phyloP scores from a whole-genome alignment of 2,329 filamentous ascomycete species.

The Ascomycota sp. region DNA sequence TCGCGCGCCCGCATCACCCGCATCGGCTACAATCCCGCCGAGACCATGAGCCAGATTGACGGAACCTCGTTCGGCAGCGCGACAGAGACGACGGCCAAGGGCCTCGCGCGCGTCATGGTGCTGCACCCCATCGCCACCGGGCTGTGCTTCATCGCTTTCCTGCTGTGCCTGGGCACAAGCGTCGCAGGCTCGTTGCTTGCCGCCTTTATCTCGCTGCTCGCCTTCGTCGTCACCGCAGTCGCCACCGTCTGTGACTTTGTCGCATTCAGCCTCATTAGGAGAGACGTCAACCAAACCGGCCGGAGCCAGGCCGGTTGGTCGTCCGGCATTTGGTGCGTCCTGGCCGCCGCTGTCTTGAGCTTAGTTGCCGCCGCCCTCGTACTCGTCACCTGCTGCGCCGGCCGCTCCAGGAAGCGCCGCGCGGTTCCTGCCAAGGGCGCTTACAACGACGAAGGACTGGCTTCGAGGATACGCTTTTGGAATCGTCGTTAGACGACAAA shows the following conservation, averaged over 20 bases:
- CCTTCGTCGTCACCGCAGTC: conserved; percentile 28
- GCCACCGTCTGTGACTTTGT: conserved; percentile 36
- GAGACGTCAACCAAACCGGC: conserved; percentile 30
- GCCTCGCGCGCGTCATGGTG: conserved; percentile 37
- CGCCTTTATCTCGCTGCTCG: conserved; percentile 26
- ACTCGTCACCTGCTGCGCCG: conserved; percentile 40
- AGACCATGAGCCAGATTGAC: conserved; percentile 19
- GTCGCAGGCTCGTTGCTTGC: conserved; percentile 31
- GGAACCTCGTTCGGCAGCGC: conserved; percentile 19
- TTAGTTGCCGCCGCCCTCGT: conserved; percentile 35
- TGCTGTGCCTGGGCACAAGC: conserved; percentile 30
- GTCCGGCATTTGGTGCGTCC: conserved; percentile 35
- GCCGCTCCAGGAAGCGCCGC: conserved; percentile 16
- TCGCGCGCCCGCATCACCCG: conserved; percentile 20
- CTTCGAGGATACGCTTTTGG: conserved; percentile 4
- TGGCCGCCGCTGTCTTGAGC: conserved; percentile 32
- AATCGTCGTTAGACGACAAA: background rate
- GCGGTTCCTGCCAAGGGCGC: conserved; percentile 9
- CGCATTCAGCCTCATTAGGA: conserved; percentile 30
- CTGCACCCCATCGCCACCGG: conserved; percentile 40
- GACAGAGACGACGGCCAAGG: conserved; percentile 22
- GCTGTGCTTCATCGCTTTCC: conserved; percentile 36
- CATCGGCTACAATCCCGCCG: conserved; percentile 35
- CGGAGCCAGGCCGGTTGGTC: conserved; percentile 27
- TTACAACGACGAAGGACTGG: conserved; percentile 3